These are phyloP conservation scores for Leccinellum rugosiceps DNA, from an alignment of 768 basidiomycete genomes.

Conservation along the genomic window DNA sequence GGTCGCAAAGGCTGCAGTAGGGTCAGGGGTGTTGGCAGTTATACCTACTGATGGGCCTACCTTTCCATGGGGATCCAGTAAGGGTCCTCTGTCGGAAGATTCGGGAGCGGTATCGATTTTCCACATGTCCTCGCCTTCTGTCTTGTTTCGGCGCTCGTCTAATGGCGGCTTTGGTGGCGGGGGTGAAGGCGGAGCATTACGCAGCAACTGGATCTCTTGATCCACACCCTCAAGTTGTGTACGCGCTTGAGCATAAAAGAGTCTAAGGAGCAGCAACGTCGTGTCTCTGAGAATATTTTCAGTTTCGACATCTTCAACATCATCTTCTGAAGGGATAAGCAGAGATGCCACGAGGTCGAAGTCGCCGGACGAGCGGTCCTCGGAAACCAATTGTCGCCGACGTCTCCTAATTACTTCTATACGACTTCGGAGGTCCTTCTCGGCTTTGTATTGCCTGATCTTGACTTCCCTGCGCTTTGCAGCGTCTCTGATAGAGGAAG, in stretches of 20 bases:
- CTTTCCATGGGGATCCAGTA: slow-evolving; percentile 76
- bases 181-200: slow-evolving; percentile 44
- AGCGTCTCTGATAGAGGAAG: slow-evolving; percentile 55
- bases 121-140: slow-evolving; percentile 58
- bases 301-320: slow-evolving; percentile 53
- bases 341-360: slow-evolving; percentile 65
- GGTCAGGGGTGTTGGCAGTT: neutral
- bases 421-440: slow-evolving; percentile 71
- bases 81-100: slow-evolving; percentile 50
- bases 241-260: slow-evolving; percentile 68
- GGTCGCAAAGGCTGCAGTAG: slow-evolving; percentile 72
- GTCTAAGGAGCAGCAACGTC: slow-evolving; percentile 65
- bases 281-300: slow-evolving; percentile 69
- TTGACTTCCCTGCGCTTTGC: slow-evolving; percentile 78
- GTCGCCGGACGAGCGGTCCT: slow-evolving; percentile 41
- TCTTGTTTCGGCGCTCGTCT: slow-evolving; percentile 39
- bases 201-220: slow-evolving; percentile 72
- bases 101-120: slow-evolving; percentile 59
- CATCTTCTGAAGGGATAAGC: slow-evolving; percentile 39
- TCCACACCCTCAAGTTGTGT: slow-evolving; percentile 62
- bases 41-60: slow-evolving; percentile 38
- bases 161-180: slow-evolving; percentile 28
- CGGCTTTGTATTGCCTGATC: slow-evolving; percentile 85
- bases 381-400: slow-evolving; percentile 38
- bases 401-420: slow-evolving; percentile 64